Conservation (phyloP, 176 grass and related monocot species). For the Cymbopogon citratus region DNA sequence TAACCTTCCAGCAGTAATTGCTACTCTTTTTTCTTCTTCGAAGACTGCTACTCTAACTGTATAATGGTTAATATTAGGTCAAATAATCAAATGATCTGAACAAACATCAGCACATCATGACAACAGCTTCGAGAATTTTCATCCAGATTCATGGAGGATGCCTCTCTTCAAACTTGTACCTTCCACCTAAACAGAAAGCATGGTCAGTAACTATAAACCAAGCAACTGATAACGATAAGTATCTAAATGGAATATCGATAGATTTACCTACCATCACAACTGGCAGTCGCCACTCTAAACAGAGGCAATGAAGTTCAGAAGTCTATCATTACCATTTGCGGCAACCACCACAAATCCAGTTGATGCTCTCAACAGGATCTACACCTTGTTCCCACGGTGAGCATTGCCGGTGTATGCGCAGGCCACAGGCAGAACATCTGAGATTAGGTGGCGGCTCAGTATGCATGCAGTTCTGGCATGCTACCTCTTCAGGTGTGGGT, state of each 20-base stretch:
- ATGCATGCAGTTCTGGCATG: constrained; percentile 45
- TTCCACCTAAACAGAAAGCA: constrained; percentile 21
- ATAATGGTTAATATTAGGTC: constrained; percentile 18
- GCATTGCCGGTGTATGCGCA: constrained; percentile 49
- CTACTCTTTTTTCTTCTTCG: neutral
- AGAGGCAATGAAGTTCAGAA: too few relatives aligned
- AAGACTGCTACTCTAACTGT: neutral
- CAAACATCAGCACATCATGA: neutral
- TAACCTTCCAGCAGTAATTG: constrained; percentile 6
- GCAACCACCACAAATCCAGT: constrained; percentile 69
- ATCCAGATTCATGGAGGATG: neutral
- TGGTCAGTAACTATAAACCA: neutral
- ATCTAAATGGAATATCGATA: neutral
- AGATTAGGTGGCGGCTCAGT: constrained; percentile 44
- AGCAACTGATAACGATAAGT: neutral
- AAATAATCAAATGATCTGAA: constrained; percentile 18
- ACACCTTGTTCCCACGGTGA: constrained; percentile 59
- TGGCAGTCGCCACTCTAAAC: neutral
- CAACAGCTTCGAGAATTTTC: neutral
- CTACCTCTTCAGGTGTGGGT: constrained; percentile 2
- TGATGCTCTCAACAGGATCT: neutral
- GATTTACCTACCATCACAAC: constrained; percentile 23
- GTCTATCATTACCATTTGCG: constrained; percentile 32
- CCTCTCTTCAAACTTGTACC: neutral
- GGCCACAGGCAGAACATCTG: constrained; percentile 42